phyloP scores from a whole-genome alignment of 2,329 filamentous ascomycete genomes.

The Trichoderma arundinaceum region DNA sequence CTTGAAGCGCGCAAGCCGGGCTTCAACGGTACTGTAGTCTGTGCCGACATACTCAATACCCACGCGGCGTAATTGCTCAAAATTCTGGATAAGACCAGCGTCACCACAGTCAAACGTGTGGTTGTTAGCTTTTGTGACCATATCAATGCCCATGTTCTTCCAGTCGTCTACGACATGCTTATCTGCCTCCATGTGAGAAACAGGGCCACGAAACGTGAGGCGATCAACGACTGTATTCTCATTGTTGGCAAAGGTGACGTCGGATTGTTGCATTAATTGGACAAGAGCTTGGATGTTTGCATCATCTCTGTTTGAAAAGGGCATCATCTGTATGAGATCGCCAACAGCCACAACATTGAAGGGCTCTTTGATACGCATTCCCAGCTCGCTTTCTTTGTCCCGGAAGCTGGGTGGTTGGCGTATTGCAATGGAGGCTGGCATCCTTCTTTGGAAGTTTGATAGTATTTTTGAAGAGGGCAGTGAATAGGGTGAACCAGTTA shows the following conservation, averaged over 20 bases:
- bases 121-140: slow-evolving; percentile 21
- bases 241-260: slow-evolving; percentile 26
- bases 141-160: slow-evolving; percentile 23
- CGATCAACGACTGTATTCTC: slow-evolving; percentile 28
- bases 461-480: background rate
- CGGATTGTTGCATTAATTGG: slow-evolving; percentile 14
- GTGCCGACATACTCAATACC: slow-evolving; percentile 22
- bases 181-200: slow-evolving; percentile 24
- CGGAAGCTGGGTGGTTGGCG: slow-evolving; percentile 7
- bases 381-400: slow-evolving; percentile 23
- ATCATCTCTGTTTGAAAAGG: slow-evolving; percentile 6
- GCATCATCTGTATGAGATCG: slow-evolving; percentile 20
- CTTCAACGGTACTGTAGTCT: slow-evolving; percentile 14
- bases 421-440: slow-evolving; percentile 13
- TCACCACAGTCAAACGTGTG: slow-evolving; percentile 21
- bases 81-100: slow-evolving; percentile 13
- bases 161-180: slow-evolving; percentile 13
- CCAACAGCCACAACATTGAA: slow-evolving; percentile 25
- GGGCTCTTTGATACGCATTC: slow-evolving; percentile 22
- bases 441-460: background rate
- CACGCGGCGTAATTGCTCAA: slow-evolving; percentile 21
- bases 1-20: slow-evolving; percentile 16
- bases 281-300: slow-evolving; percentile 18
- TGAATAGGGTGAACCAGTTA: too few species aligned
- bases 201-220: slow-evolving; percentile 15